Evolutionary conservation across 2,329 filamentous ascomycete genomes (phyloP).

Genomic region (Cladorrhinum sp.): DNA sequence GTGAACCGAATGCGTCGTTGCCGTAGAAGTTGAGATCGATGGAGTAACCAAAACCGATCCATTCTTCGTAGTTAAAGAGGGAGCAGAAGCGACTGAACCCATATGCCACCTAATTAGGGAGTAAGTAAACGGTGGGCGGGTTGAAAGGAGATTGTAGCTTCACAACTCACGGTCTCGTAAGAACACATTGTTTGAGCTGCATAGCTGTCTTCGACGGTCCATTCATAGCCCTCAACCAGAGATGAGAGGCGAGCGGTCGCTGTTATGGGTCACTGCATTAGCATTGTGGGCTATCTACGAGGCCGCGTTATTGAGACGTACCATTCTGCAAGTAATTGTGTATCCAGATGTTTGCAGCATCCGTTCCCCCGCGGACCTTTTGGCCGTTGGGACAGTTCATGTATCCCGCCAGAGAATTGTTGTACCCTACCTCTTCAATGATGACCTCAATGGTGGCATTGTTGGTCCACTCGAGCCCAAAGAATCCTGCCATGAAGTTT

Average conservation of each 20-base stretch:
- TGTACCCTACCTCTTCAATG: constrained; percentile 61
- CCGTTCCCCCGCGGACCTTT: constrained; percentile 48
- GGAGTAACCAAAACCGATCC: constrained; percentile 68
- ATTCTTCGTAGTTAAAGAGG: constrained; percentile 73
- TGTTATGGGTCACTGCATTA: constrained; percentile 21
- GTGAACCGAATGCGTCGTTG: constrained; percentile 59
- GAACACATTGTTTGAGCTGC: constrained; percentile 70
- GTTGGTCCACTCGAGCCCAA: constrained; percentile 69
- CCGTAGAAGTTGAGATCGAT: constrained; percentile 65
- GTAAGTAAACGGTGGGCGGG: constrained; percentile 26
- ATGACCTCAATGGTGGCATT: constrained; percentile 71
- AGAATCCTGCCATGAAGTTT: constrained; percentile 77
- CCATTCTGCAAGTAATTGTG: constrained; percentile 62
- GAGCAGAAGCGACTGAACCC: constrained; percentile 73
- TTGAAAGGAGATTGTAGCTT: not conserved
- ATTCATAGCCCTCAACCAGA: constrained; percentile 57
- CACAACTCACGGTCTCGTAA: constrained; percentile 62
- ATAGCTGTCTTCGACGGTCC: constrained; percentile 62
- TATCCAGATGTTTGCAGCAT: constrained; percentile 59
- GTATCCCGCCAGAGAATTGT: constrained; percentile 69
- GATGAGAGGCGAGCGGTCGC: constrained; percentile 58
- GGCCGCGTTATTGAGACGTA: constrained; percentile 21
- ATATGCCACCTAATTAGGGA: no score
- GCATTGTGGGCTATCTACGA: not conserved
- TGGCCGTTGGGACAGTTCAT: constrained; percentile 63